A percentile compares a stretch with the other conserved stretches of the same genome.
phyloP scores from a whole-genome alignment of 306 rosid genomes.

The Corylus heterophylla region DNA sequence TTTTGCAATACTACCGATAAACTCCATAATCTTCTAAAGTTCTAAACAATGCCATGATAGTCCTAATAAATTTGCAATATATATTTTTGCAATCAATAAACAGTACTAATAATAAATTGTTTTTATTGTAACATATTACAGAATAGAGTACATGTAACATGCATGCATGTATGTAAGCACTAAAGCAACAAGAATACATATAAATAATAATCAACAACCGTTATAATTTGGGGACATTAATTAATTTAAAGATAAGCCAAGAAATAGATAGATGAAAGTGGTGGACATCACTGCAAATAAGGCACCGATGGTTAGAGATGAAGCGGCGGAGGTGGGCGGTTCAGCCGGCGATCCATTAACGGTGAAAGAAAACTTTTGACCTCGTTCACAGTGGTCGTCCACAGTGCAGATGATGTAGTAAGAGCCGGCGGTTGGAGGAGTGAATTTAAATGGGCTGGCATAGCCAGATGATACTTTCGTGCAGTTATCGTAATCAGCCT shows the following conservation, averaged over 20 bases:
- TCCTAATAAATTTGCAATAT: too few species aligned
- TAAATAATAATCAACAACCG: too few species aligned
- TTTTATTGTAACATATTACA: too few species aligned
- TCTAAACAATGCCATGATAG: too few species aligned
- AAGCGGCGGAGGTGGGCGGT: conserved; percentile 13
- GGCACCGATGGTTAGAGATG: background rate
- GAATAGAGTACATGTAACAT: too few species aligned
- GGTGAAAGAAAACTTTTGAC: conserved; percentile 31
- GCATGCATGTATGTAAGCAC: too few species aligned
- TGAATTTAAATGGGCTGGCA: background rate
- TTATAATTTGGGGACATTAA: too few species aligned
- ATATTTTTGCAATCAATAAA: too few species aligned
- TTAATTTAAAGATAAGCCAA: background rate
- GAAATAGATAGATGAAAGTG: background rate
- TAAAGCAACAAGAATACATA: too few species aligned
- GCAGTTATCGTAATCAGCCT: conserved; percentile 28
- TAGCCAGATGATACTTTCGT: background rate
- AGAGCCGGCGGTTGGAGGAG: background rate
- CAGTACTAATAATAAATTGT: too few species aligned
- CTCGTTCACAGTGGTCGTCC: conserved; percentile 22
- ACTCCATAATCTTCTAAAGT: too few species aligned
- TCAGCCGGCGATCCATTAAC: background rate
- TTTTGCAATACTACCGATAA: too few species aligned
- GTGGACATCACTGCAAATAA: conserved; percentile 16
- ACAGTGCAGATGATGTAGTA: conserved; percentile 34